Base-by-base conservation (phyloP, 495 filamentous ascomycete species). In the Rostrohypoxylon terebratum region DNA sequence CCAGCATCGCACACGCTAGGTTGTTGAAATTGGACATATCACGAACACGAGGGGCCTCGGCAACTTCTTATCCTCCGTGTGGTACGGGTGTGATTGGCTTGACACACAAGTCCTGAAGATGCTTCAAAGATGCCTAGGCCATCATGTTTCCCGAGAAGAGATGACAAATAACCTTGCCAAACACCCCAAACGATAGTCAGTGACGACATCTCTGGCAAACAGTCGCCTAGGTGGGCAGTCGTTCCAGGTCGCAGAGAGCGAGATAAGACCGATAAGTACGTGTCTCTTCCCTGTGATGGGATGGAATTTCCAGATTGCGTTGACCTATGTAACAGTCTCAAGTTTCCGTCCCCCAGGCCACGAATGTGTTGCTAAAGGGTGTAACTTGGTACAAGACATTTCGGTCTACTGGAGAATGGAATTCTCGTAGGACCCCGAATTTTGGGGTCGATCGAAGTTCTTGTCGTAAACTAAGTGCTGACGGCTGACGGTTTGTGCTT, bases 301-400 rank as follows among this genome's bases (percentile, higher is more conserved):
- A 38, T 44, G 13, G 25, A 6, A 21, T 31, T 34, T 33, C 45
- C 28, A 54, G 16, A 60, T 68, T 68, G 47, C 65, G 33, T 54
- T 68, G 21, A 25, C 44, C 34, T 61, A 18, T 45, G 65, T 68
- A 23, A 68, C 38, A 20, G 65, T 61, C 65, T 62, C 38, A 62
- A 57, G 31, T n/a, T 59, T 44, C 60, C 33, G 33, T 51, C 51
- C 11, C 25, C 40, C 25, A 47, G 40, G 40, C 16, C 36, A 47
- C 23, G 23, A 25, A 10, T 18, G 44, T 60, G 53, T 40, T 59
- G 13, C 16, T 42, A 42, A 4, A 7, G 23, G 4, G 60, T 59
- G 51, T 18, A 51, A 63, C 53, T 60, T 44, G 33, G 36, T 70
- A 58, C n/a, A 28, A 57, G 33, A 45, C 20, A 65, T 59, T 23